Base-by-base conservation (phyloP, 2,329 filamentous ascomycete genomes). In the Iodosphaeria phyllophila region DNA sequence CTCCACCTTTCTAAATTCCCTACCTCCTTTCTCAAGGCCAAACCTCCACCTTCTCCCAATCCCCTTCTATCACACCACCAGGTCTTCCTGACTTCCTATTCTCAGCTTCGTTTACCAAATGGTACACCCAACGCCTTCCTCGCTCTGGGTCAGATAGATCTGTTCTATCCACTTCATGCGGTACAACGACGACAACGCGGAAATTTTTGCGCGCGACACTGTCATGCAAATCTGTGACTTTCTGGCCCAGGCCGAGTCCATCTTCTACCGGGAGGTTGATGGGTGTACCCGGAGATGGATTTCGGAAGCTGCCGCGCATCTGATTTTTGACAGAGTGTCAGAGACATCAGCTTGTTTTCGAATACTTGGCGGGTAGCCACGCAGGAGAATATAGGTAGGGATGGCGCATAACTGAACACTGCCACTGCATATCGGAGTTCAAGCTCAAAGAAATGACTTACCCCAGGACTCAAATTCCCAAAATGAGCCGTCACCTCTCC, bases 401-500 rank as follows among this genome's bases (percentile, higher is more conserved):
- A n/a, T n/a, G n/a, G n/a, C n/a, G n/a, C n/a, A n/a, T n/a, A n/a
- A n/a, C n/a, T n/a, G n/a, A n/a, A n/a, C n/a, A n/a, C n/a, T n/a
- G n/a, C n/a, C n/a, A n/a, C n/a, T n/a, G n/a, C n/a, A n/a, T n/a
- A n/a, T n/a, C n/a, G n/a, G n/a, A n/a, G n/a, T n/a, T n/a, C n/a
- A n/a, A n/a, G n/a, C n/a, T n/a, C n/a, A 8, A n/a, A n/a, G 8
- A 19, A 7, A 19, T n/a, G 18, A n/a, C 25, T 64, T 71, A 92
- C 82, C 1, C 58, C 54, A 5, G 86, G 86, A 35, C 67, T 74
- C 37, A 89, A 51, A 47, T 93, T 93, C 12, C 82, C 86, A 63
- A 93, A 95, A 46, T 89, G 79, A 24, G 68, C 78, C 25, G 78
- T 83, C 18, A 93, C 48, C 51, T 92, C 83, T 33, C 58, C 74